phyloP scores from a whole-genome alignment of 2,329 filamentous ascomycete genomes.

The Arthrocladium fulminans region DNA sequence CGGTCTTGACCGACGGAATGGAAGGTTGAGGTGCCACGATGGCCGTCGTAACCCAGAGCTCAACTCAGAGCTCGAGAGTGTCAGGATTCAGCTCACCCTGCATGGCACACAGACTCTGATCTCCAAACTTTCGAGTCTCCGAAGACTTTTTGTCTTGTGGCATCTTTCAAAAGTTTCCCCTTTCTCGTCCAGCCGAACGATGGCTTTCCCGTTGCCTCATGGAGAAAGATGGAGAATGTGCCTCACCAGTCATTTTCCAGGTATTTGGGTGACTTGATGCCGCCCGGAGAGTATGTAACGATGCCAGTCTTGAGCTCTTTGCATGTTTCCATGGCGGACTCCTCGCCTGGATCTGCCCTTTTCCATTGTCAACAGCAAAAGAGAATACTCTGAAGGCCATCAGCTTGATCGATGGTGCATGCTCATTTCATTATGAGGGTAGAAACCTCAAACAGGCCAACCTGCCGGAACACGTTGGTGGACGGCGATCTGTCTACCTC shows the following conservation, averaged over 20 bases:
- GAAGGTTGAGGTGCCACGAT: no score
- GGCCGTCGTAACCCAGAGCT: no score
- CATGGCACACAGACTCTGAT: slow-evolving; percentile 10
- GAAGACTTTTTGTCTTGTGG: slow-evolving; percentile 24
- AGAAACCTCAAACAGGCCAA: slow-evolving; percentile 42
- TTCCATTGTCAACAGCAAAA: slow-evolving; percentile 42
- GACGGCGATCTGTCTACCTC: no score
- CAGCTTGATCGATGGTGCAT: slow-evolving; percentile 37
- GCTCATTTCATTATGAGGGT: slow-evolving; percentile 41
- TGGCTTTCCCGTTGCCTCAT: no score
- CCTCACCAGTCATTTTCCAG: slow-evolving; percentile 43
- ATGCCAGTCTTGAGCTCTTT: slow-evolving; percentile 41
- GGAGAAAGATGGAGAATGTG: slow-evolving; percentile 50
- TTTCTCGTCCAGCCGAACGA: no score
- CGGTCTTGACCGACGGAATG: background rate
- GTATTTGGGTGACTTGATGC: slow-evolving; percentile 45
- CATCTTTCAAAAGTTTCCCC: slow-evolving; percentile 26
- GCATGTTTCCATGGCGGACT: slow-evolving; percentile 32
- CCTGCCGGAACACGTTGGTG: slow-evolving; percentile 37
- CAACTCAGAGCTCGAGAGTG: background rate
- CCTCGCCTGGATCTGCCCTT: slow-evolving; percentile 24
- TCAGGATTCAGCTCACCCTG: background rate
- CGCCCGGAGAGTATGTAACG: slow-evolving; percentile 32
- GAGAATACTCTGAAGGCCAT: slow-evolving; percentile 44
- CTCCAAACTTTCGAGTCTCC: slow-evolving; percentile 12